Base-by-base conservation (phyloP, 768 basidiomycete genomes). In the Podaxis pistillaris region DNA sequence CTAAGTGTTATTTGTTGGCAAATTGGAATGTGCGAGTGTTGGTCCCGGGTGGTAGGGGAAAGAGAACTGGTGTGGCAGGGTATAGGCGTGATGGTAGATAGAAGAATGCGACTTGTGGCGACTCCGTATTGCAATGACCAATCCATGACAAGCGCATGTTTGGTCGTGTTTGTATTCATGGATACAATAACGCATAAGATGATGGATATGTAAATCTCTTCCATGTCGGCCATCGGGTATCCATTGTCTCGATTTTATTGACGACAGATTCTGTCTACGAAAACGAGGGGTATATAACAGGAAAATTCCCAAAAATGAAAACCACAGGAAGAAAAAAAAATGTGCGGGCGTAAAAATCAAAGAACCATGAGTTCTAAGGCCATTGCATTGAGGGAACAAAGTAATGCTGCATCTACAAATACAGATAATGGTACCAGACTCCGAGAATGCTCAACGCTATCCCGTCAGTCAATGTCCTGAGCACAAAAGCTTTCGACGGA, bases 381-480 rank as follows among this genome's bases (percentile, higher is more conserved):
- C 47, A 50, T 56, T 62, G 61, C 44, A 62, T 62, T 62, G 61
- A 12, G 19, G 38, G 36, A 51, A 11, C 40, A 56, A 62, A 55
- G 61, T 62, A 38, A 62, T 56, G 55, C 55, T 37, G 61, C 54
- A 51, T 62, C 61, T 62, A 62, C 54, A 62, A 62, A 56, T 62
- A 62, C 61, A 62, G 30, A 55, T 56, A 55, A 28, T 17, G 33
- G 33, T 53, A 60, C 41, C 51, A 60, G 61, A 30, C 54, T 40
- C 33, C 54, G 54, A 30, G 30, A 59, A 59, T 33, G n/a, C 22
- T 56, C 61, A 49, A 56, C 37, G 59, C 50, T 28, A 44, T 13
- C 40, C 51, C 40, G 38, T 60, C 54, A 53, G 46, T 56, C 49
- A 51, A 19, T 40, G 54, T 56, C 54, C 54, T 38, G 37, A 13